These are phyloP conservation scores for Boletus speciosus DNA, from an alignment of 768 basidiomycete species.

Conservation along the genomic window DNA sequence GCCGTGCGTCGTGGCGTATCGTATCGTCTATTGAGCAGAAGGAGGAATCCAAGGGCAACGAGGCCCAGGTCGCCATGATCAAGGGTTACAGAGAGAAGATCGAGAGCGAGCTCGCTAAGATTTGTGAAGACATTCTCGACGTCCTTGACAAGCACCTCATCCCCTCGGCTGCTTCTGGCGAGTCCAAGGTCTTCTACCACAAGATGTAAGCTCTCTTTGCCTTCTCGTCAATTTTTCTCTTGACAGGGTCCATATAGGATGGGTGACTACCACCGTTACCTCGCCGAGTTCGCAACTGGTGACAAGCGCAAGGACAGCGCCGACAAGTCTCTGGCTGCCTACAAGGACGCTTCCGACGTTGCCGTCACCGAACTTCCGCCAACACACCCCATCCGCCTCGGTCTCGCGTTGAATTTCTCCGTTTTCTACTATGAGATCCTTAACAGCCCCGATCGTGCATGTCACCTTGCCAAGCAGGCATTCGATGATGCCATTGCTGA, in stretches of 20 bases:
- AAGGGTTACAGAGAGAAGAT: conserved; percentile 98
- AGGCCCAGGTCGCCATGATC: conserved; percentile 94
- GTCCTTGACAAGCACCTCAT: conserved; percentile 98
- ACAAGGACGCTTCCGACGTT: conserved; percentile 97
- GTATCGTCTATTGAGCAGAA: conserved; percentile 99
- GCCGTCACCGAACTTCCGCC: conserved; percentile 93
- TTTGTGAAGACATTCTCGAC: conserved; percentile 97
- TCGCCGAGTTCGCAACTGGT: conserved; percentile 97
- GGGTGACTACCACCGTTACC: conserved; percentile 99
- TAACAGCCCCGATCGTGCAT: conserved; percentile 97
- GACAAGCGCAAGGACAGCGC: conserved; percentile 96
- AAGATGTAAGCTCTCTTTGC: conserved; percentile 71
- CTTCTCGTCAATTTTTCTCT: not conserved
- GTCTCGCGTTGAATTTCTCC: conserved; percentile 98
- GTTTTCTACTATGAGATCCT: conserved; percentile 99
- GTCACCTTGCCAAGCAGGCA: conserved; percentile 97
- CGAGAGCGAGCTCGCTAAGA: conserved; percentile 93
- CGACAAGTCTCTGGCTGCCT: conserved; percentile 94
- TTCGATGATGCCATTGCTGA: conserved; percentile 99
- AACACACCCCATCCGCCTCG: conserved; percentile 97
- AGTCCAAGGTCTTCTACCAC: conserved; percentile 99
- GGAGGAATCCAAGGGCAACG: conserved; percentile 98
- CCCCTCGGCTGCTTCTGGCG: conserved; percentile 92
- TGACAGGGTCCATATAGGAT: conserved; percentile 55
- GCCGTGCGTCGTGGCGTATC: conserved; percentile 96